Conservation (phyloP, 2,329 filamentous ascomycete genomes). For the Penicillium sp. region DNA sequence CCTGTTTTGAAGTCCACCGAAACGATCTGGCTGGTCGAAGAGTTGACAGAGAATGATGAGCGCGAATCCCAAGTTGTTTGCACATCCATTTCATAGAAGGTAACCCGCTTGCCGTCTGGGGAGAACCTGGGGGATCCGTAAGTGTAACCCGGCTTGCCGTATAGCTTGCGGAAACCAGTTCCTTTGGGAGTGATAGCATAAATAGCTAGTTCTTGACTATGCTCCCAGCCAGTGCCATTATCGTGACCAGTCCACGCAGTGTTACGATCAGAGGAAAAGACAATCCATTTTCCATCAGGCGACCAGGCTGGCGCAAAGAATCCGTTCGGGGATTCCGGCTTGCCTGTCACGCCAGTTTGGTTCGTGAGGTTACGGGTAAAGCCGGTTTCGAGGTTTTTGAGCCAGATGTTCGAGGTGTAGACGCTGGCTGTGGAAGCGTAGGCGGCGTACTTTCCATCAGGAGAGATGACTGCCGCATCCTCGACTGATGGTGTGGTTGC, state of each 20-base stretch:
- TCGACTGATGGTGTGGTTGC: slow-evolving; percentile 40
- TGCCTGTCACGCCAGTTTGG: slow-evolving; percentile 21
- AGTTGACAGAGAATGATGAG: slow-evolving; percentile 20
- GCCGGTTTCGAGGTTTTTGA: slow-evolving; percentile 41
- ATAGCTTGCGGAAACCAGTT: not conserved
- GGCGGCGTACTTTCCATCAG: slow-evolving; percentile 40
- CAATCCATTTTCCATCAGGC: slow-evolving; percentile 44
- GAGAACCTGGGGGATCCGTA: slow-evolving; percentile 17
- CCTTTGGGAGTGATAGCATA: slow-evolving; percentile 2
- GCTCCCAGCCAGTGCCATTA: slow-evolving; percentile 26
- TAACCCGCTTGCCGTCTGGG: slow-evolving; percentile 42
- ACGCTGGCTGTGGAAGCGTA: slow-evolving; percentile 43
- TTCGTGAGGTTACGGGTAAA: slow-evolving; percentile 39
- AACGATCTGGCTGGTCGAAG: slow-evolving; percentile 16
- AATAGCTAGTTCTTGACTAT: slow-evolving; percentile 1
- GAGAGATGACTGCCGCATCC: slow-evolving; percentile 41
- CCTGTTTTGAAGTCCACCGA: slow-evolving; percentile 44
- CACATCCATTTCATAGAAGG: slow-evolving; percentile 43
- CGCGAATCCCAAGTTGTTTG: slow-evolving; percentile 44
- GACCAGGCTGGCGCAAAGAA: slow-evolving; percentile 45
- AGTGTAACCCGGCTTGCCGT: not conserved
- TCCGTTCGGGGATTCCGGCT: slow-evolving; percentile 24
- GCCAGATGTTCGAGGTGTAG: slow-evolving; percentile 46
- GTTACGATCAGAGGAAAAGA: slow-evolving; percentile 46
- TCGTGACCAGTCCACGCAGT: slow-evolving; percentile 46